A percentile compares a stretch with the other conserved stretches of the same genome.
Evolutionary conservation across 1,284 basidiomycete species (phyloP).

Genomic region (Paramarasmius palmivorus): DNA sequence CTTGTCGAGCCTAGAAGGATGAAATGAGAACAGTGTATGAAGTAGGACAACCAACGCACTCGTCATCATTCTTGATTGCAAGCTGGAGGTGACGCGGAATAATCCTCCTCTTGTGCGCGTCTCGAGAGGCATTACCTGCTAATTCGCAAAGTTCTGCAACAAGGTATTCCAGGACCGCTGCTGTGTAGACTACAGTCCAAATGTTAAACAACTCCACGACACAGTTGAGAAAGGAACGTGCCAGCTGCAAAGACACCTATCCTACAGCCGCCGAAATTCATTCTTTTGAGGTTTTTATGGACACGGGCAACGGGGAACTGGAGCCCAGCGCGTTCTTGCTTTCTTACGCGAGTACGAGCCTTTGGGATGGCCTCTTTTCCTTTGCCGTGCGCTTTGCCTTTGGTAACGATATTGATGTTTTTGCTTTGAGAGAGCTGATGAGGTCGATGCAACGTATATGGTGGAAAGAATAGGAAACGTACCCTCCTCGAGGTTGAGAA

Average conservation of each 20-base stretch:
- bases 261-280: slow-evolving; percentile 73
- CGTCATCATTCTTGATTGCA: slow-evolving; percentile 83
- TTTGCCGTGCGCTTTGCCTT: slow-evolving; percentile 20
- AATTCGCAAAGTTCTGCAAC: slow-evolving; percentile 88
- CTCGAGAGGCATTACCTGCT: slow-evolving; percentile 79
- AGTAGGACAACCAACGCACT: slow-evolving; percentile 40
- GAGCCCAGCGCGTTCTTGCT: slow-evolving; percentile 70
- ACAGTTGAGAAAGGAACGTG: slow-evolving; percentile 35
- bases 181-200: slow-evolving; percentile 69
- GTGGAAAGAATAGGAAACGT: slow-evolving; percentile 1
- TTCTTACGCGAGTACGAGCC: slow-evolving; percentile 54
- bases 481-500: neutral
- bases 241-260: slow-evolving; percentile 74
- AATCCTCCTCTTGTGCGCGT: slow-evolving; percentile 81
- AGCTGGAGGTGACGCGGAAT: slow-evolving; percentile 85
- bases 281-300: slow-evolving; percentile 80
- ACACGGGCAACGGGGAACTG: slow-evolving; percentile 90
- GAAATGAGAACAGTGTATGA: neutral
- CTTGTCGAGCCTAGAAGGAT: slow-evolving; percentile 53
- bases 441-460: slow-evolving; percentile 6
- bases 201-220: slow-evolving; percentile 10
- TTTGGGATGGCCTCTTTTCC: slow-evolving; percentile 47
- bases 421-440: neutral
- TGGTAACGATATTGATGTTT: too few relatives aligned
- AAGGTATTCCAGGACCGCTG: slow-evolving; percentile 83